phyloP scores from a whole-genome alignment of 352 stramenopile genomes.

The Globisporangium echinulatum region DNA sequence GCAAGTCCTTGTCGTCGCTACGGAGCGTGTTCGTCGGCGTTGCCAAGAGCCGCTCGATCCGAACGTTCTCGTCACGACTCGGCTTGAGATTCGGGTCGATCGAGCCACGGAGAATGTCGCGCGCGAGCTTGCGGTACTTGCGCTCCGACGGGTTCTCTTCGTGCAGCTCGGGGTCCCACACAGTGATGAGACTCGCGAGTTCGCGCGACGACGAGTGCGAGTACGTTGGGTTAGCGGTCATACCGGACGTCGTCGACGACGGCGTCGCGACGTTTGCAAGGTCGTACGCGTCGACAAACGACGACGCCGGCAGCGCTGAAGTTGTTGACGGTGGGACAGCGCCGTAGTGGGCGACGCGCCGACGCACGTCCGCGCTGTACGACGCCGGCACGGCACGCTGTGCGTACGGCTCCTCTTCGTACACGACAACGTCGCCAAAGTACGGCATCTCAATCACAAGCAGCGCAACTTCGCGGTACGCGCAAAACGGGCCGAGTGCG shows the following conservation, averaged over 20 bases:
- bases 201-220: constrained; percentile 25
- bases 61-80: constrained; percentile 90
- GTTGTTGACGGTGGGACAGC: constrained; percentile 10
- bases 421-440: constrained; percentile 89
- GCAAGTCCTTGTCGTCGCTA: constrained; percentile 88
- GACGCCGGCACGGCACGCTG: constrained; percentile 54
- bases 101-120: constrained; percentile 93
- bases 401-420: constrained; percentile 89
- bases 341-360: constrained; percentile 28
- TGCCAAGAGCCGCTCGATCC: constrained; percentile 90
- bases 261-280: constrained; percentile 13
- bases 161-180: constrained; percentile 84
- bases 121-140: constrained; percentile 97
- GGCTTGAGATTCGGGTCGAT: constrained; percentile 98
- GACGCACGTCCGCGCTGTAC: constrained; percentile 41
- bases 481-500: constrained; percentile 67
- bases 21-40: constrained; percentile 92
- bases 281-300: constrained; percentile 46
- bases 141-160: constrained; percentile 93
- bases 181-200: constrained; percentile 48
- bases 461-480: constrained; percentile 71
- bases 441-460: constrained; percentile 89
- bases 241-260: constrained; percentile 3
- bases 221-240: constrained; percentile 13
- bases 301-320: constrained; percentile 1